Base-by-base conservation (phyloP, 257 asterid species). In the Scutellaria galericulata region DNA sequence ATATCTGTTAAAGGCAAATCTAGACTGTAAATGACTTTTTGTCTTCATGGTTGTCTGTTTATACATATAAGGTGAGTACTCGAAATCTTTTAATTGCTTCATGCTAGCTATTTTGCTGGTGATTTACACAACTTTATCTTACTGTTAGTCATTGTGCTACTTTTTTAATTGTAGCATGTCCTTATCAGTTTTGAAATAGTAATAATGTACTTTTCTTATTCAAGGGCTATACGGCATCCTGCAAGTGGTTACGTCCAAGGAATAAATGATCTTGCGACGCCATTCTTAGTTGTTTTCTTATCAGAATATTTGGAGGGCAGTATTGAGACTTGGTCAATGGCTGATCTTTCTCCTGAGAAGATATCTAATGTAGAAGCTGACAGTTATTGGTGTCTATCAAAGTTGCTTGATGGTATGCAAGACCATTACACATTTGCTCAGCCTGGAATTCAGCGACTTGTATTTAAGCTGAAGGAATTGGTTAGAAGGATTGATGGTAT, bases 241-340 rank as follows among this genome's bases (percentile, higher is more conserved):
- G 99, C 97, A 15, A 94, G 99, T 86, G 99, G 99, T 63, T 91
- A 94, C 57, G 99, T 94, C 59, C 99, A 94, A 84, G 99, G 99
- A 80, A 94, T 94, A 79, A 94, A 91, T 79, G 99, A 94, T 82
- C 95, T 94, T 15, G 98, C 91, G 0, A 94, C 98, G 14, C 99
- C 99, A 15, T 94, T 94, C 82, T 77, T 94, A 75, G 95, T 94
- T 46, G 98, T 89, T 81, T 91, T 94, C 84, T 80, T 94, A 74
- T 94, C 99, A 37, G 99, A 94, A 81, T 80, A 88, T 80, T 77
- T 89, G 46, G 90, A 90, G 85, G 98, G 96, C 24, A 75, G 83
- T 78, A 57, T 94, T 60, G 95, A 89, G 50, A 78, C 80, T 77
- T 94, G 99, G 99, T 76, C 81, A 24, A 78, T 91, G 79, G 75